These are phyloP conservation scores for Trapa incisa DNA, from an alignment of 345 rosid species.

Conservation along the genomic window DNA sequence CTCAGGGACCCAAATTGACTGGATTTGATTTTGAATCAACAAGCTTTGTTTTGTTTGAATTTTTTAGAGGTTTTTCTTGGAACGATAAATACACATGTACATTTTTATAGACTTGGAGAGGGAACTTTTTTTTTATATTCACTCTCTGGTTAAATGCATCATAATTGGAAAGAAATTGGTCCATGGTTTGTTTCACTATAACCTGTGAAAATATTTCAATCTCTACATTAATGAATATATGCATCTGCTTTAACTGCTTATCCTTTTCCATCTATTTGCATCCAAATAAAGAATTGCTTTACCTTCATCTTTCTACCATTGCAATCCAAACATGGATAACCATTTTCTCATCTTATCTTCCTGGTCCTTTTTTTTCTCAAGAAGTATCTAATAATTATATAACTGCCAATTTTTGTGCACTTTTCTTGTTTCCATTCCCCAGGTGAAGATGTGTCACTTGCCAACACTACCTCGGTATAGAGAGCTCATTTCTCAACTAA, in stretches of 20 bases:
- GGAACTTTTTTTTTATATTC: background rate
- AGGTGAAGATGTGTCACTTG: slow-evolving; percentile 46
- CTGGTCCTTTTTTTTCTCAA: background rate
- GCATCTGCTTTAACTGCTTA: background rate
- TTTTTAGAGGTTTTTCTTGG: background rate
- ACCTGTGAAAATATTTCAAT: background rate
- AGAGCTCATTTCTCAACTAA: slow-evolving; percentile 64
- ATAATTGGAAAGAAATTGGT: background rate
- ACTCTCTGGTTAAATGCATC: background rate
- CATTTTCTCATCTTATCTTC: background rate
- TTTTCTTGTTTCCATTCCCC: slow-evolving; percentile 3
- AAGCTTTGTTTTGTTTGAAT: background rate
- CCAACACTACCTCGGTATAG: slow-evolving; percentile 56
- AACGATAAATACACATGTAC: too few species aligned
- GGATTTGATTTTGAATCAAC: background rate
- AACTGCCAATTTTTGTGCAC: background rate
- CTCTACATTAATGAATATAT: background rate
- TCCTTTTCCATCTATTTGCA: background rate
- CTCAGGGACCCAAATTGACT: background rate
- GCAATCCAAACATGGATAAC: background rate
- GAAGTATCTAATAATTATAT: background rate
- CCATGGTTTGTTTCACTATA: background rate
- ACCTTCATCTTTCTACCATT: background rate
- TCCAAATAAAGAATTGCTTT: background rate
- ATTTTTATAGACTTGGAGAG: background rate